A percentile compares a stretch with the other conserved stretches of the same genome.
Evolutionary conservation across 768 basidiomycete genomes (phyloP).

Genomic region (Dentipellis sp.): DNA sequence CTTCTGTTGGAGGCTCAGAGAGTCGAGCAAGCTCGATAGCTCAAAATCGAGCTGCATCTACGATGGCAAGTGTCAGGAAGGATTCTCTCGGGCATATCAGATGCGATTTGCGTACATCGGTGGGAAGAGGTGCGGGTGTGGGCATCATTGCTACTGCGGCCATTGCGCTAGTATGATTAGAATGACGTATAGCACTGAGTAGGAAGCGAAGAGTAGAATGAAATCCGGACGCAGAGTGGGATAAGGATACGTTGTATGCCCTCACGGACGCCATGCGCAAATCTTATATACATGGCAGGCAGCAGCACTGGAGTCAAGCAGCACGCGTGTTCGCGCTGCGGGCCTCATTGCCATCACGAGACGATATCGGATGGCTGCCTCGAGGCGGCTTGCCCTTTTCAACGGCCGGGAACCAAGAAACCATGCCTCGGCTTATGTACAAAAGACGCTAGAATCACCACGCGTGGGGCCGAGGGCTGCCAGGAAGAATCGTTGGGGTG

Average conservation of each 20-base stretch:
- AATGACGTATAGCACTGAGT: not conserved
- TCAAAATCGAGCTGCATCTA: conserved; percentile 10
- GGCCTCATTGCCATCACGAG: not conserved
- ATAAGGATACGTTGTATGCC: not conserved
- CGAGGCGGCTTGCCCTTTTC: not conserved
- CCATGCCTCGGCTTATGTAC: not conserved
- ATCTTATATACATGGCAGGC: not conserved
- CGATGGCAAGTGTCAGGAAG: not conserved
- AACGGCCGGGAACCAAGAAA: not conserved
- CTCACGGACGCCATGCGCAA: not conserved
- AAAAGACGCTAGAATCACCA: not conserved
- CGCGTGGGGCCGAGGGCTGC: too few species aligned
- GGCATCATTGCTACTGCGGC: not conserved
- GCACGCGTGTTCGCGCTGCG: not conserved
- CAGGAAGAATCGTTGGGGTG: too few species aligned
- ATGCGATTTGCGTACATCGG: not conserved
- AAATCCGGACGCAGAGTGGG: not conserved
- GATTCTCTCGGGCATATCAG: too few species aligned
- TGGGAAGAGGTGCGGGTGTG: not conserved
- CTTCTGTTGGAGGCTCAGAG: conserved; percentile 13
- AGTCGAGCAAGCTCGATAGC: conserved; percentile 9
- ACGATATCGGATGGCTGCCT: not conserved
- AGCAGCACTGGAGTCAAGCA: not conserved
- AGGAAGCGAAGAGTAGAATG: not conserved
- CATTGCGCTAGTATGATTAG: not conserved